Percentiles rank a stretch among this genome's conserved stretches.
Conservation (phyloP, 1,284 basidiomycete genomes). For the Rhodofomes roseus region DNA sequence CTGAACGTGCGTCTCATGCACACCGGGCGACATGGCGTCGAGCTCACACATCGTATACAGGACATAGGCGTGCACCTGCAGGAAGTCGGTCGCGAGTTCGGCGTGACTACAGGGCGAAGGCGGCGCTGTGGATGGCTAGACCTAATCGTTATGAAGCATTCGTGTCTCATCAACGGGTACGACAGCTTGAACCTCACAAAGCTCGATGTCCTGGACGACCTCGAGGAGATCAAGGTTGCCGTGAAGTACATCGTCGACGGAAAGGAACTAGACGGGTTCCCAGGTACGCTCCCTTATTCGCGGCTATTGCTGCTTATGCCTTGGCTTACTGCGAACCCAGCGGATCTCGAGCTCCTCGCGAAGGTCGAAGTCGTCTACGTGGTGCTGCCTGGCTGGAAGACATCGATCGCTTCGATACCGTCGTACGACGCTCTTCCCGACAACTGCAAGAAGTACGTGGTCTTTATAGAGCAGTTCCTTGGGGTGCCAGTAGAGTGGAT, state of each 20-base stretch:
- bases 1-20: slow-evolving; percentile 63
- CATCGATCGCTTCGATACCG: slow-evolving; percentile 65
- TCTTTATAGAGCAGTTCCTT: slow-evolving; percentile 83
- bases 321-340: slow-evolving; percentile 34
- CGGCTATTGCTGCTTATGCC: neutral
- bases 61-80: slow-evolving; percentile 86
- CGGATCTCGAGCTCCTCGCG: slow-evolving; percentile 81
- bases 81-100: slow-evolving; percentile 91
- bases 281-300: slow-evolving; percentile 50
- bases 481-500: slow-evolving; percentile 89
- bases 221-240: slow-evolving; percentile 88
- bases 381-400: slow-evolving; percentile 91
- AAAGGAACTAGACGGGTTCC: slow-evolving; percentile 82
- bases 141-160: slow-evolving; percentile 92
- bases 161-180: slow-evolving; percentile 94
- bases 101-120: slow-evolving; percentile 88
- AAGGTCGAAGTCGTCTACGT: slow-evolving; percentile 87
- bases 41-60: slow-evolving; percentile 32
- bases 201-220: slow-evolving; percentile 86
- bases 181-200: slow-evolving; percentile 94
- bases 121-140: slow-evolving; percentile 98
- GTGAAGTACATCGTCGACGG: slow-evolving; percentile 81
- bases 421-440: slow-evolving; percentile 82
- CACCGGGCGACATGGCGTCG: neutral
- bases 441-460: slow-evolving; percentile 85